These are phyloP conservation scores for Calonectria pteridis DNA, from an alignment of 2,329 filamentous ascomycete genomes.

Conservation along the genomic window DNA sequence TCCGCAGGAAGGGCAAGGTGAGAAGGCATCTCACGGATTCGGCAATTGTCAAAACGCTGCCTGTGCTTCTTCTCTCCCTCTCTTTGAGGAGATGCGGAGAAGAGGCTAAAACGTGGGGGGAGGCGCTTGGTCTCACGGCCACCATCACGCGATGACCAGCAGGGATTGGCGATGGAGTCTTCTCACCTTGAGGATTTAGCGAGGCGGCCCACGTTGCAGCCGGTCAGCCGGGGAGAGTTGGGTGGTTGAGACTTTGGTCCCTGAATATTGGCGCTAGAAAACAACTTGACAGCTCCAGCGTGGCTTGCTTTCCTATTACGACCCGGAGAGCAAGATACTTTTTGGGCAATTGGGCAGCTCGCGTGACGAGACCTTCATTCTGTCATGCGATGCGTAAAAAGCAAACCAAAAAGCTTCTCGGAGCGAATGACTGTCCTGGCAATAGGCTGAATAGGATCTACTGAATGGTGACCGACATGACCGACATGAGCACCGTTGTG, in stretches of 20 bases:
- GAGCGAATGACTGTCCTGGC: too few species aligned
- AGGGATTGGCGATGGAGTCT: constrained; percentile 7
- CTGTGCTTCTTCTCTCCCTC: background rate
- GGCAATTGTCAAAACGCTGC: constrained; percentile 18
- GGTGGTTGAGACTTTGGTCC: constrained; percentile 8
- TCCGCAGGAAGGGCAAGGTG: background rate
- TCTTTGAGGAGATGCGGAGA: constrained; percentile 17
- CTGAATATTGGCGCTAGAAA: constrained; percentile 17
- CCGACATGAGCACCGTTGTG: background rate
- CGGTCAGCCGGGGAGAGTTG: background rate
- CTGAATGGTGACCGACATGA: background rate
- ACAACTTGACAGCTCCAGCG: constrained; percentile 4
- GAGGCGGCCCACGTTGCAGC: constrained; percentile 14
- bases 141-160: constrained; percentile 15
- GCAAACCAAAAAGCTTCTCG: background rate
- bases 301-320: constrained; percentile 12
- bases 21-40: constrained; percentile 23
- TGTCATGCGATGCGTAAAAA: background rate
- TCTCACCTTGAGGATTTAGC: constrained; percentile 5
- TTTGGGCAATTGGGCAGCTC: background rate
- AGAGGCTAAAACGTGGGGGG: constrained; percentile 21
- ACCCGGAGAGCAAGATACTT: background rate
- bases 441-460: background rate
- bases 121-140: constrained; percentile 10
- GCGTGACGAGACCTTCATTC: background rate